phyloP scores from a whole-genome alignment of 1,139 yeast species.

The Yamadazyma friedrichii region DNA sequence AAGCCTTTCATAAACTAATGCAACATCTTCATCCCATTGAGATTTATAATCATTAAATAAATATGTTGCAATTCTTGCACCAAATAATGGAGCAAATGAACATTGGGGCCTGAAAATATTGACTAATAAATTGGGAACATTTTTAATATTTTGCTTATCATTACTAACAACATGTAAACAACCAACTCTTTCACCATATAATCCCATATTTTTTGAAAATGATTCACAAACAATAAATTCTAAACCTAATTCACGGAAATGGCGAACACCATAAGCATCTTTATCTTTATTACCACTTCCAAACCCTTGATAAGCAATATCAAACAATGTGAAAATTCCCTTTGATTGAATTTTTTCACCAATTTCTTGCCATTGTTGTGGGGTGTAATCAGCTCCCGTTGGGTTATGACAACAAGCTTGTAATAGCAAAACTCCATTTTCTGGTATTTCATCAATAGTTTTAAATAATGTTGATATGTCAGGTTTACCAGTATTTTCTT shows the following conservation, averaged over 20 bases:
- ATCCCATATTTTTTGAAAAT: constrained; percentile 46
- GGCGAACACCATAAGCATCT: constrained; percentile 30
- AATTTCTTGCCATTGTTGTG: constrained; percentile 76
- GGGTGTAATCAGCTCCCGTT: constrained; percentile 67
- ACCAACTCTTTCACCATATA: constrained; percentile 46
- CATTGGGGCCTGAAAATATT: constrained; percentile 36
- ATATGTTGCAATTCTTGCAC: constrained; percentile 40
- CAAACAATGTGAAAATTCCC: constrained; percentile 72
- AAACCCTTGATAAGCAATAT: constrained; percentile 94
- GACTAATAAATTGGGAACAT: constrained; percentile 27
- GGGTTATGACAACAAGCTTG: constrained; percentile 85
- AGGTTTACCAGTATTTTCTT: constrained; percentile 24
- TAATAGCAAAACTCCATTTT: constrained; percentile 46
- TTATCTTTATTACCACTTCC: constrained; percentile 51
- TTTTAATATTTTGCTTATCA: constrained; percentile 19
- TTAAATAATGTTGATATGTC: constrained; percentile 29
- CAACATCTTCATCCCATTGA: constrained; percentile 38
- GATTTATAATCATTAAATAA: constrained; percentile 22
- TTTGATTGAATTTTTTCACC: constrained; percentile 56
- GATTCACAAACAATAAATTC: constrained; percentile 42
- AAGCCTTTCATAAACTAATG: constrained; percentile 28
- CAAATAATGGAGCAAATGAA: constrained; percentile 49
- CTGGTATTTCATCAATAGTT: constrained; percentile 31
- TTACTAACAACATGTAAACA: constrained; percentile 37
- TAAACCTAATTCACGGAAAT: constrained; percentile 21